Conservation (phyloP, 2,329 filamentous ascomycete species). For the Ophiostoma populinum region DNA sequence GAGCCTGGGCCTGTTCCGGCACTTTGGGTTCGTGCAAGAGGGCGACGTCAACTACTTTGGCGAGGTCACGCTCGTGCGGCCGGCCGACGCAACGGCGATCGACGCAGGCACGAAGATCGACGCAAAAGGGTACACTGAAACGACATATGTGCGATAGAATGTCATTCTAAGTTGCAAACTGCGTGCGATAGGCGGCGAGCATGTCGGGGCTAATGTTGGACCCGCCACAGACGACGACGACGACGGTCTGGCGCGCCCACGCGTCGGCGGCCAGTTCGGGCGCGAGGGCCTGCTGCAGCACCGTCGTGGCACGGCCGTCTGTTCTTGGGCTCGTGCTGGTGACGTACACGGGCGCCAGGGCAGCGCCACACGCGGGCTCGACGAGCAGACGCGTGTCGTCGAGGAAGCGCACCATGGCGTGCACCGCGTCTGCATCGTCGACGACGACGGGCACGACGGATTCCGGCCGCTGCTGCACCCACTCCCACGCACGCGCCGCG, state of each 20-base stretch:
- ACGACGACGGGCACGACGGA: conserved; percentile 41
- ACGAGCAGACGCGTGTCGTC: conserved; percentile 71
- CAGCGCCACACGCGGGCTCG: conserved; percentile 73
- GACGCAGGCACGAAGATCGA: too few species aligned
- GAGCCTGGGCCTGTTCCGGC: conserved; percentile 33
- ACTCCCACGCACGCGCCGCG: conserved; percentile 37
- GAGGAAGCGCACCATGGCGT: conserved; percentile 58
- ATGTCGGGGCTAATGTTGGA: conserved; percentile 46
- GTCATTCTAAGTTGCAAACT: conserved; percentile 16
- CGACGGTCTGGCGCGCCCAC: conserved; percentile 51
- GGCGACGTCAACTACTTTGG: conserved; percentile 42
- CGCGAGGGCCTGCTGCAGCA: conserved; percentile 42
- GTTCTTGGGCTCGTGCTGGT: too few species aligned
- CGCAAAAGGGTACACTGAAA: not conserved
- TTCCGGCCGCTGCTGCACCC: conserved; percentile 30
- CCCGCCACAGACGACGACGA: conserved; percentile 74
- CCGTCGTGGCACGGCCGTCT: conserved; percentile 17
- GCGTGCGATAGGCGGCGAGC: conserved; percentile 38
- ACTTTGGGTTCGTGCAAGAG: conserved; percentile 33
- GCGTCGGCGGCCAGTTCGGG: conserved; percentile 34
- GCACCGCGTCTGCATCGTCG: conserved; percentile 60
- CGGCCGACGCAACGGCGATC: too few species aligned
- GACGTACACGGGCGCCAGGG: conserved; percentile 52
- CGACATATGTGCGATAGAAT: not conserved
- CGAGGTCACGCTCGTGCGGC: conserved; percentile 33